Conservation (phyloP, 2,329 filamentous ascomycete genomes). For the Diaporthe vexans region DNA sequence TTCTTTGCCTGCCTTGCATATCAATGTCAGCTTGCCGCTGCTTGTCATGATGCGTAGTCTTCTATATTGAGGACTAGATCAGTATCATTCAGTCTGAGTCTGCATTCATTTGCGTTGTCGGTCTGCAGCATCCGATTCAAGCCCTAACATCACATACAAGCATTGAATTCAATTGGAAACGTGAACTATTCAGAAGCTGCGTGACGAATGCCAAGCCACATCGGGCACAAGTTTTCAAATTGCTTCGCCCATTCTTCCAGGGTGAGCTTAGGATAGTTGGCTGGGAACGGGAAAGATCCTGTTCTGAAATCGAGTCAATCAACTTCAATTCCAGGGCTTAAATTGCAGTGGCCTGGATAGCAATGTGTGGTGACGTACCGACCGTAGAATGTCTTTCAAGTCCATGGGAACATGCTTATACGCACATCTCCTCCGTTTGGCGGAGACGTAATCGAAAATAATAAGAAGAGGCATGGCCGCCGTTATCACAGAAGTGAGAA, state of each 20-base stretch:
- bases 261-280: neutral
- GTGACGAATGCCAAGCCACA: neutral
- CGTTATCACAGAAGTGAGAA: neutral
- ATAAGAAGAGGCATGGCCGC: neutral
- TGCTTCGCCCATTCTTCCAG: neutral
- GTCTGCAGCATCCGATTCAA: neutral
- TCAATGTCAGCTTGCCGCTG: neutral
- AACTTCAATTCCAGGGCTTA: neutral
- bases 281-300: neutral
- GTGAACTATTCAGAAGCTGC: neutral
- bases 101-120: neutral
- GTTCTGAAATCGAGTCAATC: neutral
- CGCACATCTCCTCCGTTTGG: neutral
- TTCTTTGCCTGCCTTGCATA: too few relatives aligned
- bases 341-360: neutral
- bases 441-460: neutral
- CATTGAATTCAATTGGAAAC: neutral
- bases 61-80: neutral
- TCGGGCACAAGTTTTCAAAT: neutral
- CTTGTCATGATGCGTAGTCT: neutral
- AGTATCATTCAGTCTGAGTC: neutral
- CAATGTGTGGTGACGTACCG: neutral
- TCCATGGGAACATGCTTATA: neutral
- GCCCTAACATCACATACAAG: neutral
- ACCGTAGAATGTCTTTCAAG: neutral